Evolutionary conservation across 2,329 filamentous ascomycete genomes (phyloP).

Genomic region (Aspergillaceae sp.): DNA sequence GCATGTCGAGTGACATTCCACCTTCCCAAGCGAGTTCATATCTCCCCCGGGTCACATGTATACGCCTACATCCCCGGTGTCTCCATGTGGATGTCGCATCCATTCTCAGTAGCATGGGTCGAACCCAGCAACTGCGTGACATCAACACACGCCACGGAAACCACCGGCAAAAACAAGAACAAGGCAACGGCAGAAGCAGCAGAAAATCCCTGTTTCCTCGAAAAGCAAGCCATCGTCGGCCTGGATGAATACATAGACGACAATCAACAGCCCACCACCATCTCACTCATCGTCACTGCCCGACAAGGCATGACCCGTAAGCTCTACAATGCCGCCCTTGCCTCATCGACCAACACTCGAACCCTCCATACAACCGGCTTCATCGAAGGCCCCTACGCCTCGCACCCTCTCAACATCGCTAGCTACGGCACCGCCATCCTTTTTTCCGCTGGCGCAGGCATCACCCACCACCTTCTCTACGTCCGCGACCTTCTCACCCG

Average conservation of each 20-base stretch:
- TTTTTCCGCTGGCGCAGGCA: slow-evolving; percentile 58
- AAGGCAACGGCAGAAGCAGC: slow-evolving; percentile 5
- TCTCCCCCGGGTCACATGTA: slow-evolving; percentile 51
- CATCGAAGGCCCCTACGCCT: slow-evolving; percentile 57
- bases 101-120: slow-evolving; percentile 42
- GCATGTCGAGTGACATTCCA: slow-evolving; percentile 55
- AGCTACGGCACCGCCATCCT: slow-evolving; percentile 59
- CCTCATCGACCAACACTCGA: slow-evolving; percentile 34
- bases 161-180: slow-evolving; percentile 8
- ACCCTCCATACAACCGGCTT: slow-evolving; percentile 47
- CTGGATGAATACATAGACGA: slow-evolving; percentile 17
- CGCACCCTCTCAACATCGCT: slow-evolving; percentile 47
- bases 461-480: slow-evolving; percentile 57
- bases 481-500: slow-evolving; percentile 50
- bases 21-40: slow-evolving; percentile 45
- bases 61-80: slow-evolving; percentile 51
- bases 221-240: slow-evolving; percentile 22
- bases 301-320: slow-evolving; percentile 56
- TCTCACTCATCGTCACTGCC: slow-evolving; percentile 52
- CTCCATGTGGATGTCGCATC: slow-evolving; percentile 42
- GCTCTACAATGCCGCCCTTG: slow-evolving; percentile 49
- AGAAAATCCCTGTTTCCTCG: slow-evolving; percentile 17
- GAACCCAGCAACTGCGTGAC: slow-evolving; percentile 26
- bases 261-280: slow-evolving; percentile 25
- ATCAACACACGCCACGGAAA: slow-evolving; percentile 12